Conservation (phyloP, 768 basidiomycete genomes). For the Leccinum uliginosum region DNA sequence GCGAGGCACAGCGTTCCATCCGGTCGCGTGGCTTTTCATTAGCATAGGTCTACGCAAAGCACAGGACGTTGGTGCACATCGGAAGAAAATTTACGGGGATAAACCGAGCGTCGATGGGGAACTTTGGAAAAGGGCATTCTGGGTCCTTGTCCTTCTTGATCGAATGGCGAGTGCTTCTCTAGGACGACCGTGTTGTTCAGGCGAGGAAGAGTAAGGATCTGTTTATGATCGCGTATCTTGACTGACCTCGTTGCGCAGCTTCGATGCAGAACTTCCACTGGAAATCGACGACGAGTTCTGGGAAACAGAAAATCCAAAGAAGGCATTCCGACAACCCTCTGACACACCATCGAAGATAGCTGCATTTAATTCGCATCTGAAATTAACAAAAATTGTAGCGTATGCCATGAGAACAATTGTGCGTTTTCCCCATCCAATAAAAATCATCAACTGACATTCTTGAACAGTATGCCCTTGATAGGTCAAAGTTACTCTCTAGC, state of each 20-base stretch:
- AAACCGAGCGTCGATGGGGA: constrained; percentile 55
- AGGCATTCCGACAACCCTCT: constrained; percentile 64
- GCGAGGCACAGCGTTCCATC: constrained; percentile 43
- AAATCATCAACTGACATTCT: neutral
- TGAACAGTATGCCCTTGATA: constrained; percentile 64
- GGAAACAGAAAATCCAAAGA: constrained; percentile 46
- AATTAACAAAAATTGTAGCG: constrained; percentile 64
- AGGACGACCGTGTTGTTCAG: constrained; percentile 52
- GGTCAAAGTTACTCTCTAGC: constrained; percentile 51
- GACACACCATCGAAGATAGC: constrained; percentile 53
- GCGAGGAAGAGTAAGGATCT: constrained; percentile 63
- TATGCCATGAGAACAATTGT: constrained; percentile 70
- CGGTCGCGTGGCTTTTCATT: constrained; percentile 51
- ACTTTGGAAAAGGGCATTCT: constrained; percentile 77
- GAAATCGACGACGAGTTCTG: constrained; percentile 84
- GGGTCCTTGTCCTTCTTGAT: constrained; percentile 62
- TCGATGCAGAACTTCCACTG: constrained; percentile 76
- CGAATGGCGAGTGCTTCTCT: constrained; percentile 48
- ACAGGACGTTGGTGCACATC: constrained; percentile 75
- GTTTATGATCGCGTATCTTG: neutral
- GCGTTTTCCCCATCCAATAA: constrained; percentile 21
- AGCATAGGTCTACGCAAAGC: constrained; percentile 58
- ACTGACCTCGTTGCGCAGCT: constrained; percentile 43
- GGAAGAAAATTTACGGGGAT: constrained; percentile 50
- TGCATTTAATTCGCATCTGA: constrained; percentile 61